A percentile compares a stretch with the other conserved stretches of the same genome.
phyloP scores from a whole-genome alignment of 306 rosid genomes.

The Quercus mongolica region DNA sequence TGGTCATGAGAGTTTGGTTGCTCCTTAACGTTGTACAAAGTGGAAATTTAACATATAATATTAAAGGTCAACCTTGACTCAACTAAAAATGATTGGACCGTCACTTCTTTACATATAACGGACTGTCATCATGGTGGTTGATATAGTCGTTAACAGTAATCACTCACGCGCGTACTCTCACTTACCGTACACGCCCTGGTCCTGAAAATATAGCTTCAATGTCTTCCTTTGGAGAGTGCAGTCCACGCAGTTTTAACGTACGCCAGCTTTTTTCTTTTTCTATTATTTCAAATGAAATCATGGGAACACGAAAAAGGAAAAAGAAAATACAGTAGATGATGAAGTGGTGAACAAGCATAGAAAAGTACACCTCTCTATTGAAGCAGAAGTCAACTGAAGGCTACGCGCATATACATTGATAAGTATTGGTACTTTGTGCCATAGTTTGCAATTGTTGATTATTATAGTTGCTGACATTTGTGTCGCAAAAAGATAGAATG shows the following conservation, averaged over 20 bases:
- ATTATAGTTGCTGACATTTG: too few relatives aligned
- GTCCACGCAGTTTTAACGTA: background rate
- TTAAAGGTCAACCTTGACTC: background rate
- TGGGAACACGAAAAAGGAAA: background rate
- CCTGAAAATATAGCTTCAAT: background rate
- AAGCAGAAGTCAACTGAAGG: too few relatives aligned
- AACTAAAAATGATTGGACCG: background rate
- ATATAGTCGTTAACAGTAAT: background rate
- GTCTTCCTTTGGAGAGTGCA: conserved; percentile 1
- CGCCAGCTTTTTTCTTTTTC: too few relatives aligned
- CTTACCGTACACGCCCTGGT: background rate
- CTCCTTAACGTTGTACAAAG: background rate
- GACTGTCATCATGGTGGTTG: background rate
- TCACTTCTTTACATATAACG: background rate
- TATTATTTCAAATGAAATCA: too few relatives aligned
- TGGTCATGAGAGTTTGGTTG: too few relatives aligned
- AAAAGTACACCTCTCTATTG: too few relatives aligned
- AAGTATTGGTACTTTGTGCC: too few relatives aligned
- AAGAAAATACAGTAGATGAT: background rate
- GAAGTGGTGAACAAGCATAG: background rate
- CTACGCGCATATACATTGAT: too few relatives aligned
- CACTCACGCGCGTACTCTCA: background rate
- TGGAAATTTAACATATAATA: background rate
- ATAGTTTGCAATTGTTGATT: too few relatives aligned
- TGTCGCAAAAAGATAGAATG: too few relatives aligned